phyloP scores from a whole-genome alignment of 116 monocot genomes.

The Papilionanthe hybrid region DNA sequence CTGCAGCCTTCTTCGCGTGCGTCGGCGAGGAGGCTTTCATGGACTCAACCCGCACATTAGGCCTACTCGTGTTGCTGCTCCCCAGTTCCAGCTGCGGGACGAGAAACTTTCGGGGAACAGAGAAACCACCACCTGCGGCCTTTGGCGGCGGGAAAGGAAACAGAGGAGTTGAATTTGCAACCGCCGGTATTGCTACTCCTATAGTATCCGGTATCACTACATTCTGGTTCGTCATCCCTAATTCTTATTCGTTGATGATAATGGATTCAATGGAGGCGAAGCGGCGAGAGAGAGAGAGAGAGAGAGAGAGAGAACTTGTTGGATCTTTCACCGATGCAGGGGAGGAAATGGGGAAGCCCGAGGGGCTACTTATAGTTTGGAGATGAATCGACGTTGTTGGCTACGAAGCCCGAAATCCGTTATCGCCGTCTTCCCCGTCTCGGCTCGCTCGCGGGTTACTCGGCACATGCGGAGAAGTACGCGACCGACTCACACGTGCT shows the following conservation, averaged over 20 bases:
- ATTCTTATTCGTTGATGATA: background rate
- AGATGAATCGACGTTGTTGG: background rate
- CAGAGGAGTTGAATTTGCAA: background rate
- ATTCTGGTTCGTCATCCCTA: conserved; percentile 19
- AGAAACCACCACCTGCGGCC: background rate
- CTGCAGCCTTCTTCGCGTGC: conserved; percentile 1
- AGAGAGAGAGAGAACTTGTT: background rate
- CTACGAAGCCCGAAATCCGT: background rate
- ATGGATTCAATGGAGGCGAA: background rate
- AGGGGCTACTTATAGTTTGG: conserved; percentile 11
- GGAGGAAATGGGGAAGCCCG: background rate
- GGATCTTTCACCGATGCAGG: background rate
- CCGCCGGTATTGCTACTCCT: background rate
- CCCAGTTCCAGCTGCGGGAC: conserved; percentile 8
- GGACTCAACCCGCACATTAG: conserved; percentile 15
- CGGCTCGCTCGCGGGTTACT: background rate
- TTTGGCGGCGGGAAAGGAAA: conserved; percentile 11
- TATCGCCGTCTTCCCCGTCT: background rate
- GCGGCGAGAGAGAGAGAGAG: background rate
- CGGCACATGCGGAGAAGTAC: background rate
- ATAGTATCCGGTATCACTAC: conserved; percentile 12
- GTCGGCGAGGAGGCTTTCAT: conserved; percentile 21
- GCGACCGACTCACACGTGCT: background rate
- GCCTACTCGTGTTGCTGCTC: background rate
- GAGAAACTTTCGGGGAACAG: conserved; percentile 6